Evolutionary conservation across 805 yeast genomes (phyloP), one percentile per base, ranked within the genome.

Genomic region (Lipomyces oligophaga): DNA sequence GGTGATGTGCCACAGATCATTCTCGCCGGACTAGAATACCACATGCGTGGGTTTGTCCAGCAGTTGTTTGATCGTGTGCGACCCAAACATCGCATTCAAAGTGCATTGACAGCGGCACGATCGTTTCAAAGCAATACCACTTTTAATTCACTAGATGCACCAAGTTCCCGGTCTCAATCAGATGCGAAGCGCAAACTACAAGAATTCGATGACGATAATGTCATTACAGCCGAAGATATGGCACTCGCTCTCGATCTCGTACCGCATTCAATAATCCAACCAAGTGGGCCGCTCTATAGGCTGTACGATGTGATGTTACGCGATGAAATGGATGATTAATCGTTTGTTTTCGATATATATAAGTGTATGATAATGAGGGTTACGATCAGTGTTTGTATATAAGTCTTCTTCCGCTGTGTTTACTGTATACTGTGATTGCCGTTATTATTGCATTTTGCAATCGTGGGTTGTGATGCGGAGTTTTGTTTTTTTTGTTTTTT

Each of bases 11-110:
- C 85, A n/a, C 95, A 88, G 45, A 69, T 93, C 16, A 63, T 89
- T 53, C 69, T 80, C 19, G 65, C 84, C n/a, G 97, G 96, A 0
- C 68, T 93, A 34, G 97, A 90, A 60, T 72, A 76, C 27, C 90
- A 88, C 66, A 66, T 93, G 54, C 84, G 82, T 58, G 77, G 79
- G 49, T 69, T 89, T 8, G 66, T 90, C 4, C 93, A 86, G 58
- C 77, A 78, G 54, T 79, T 87, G 2, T 75, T 86, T 35, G 94
- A 85, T 60, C 75, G 80, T 2, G 83, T 82, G 5, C 75, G 81
- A 50, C 79, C 78, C 58, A n/a, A n/a, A n/a, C n/a, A n/a, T n/a
- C n/a, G n/a, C n/a, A n/a, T n/a, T n/a, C n/a, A n/a, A n/a, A n/a
- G n/a, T n/a, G n/a, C n/a, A n/a, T n/a, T n/a, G n/a, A n/a, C n/a